Evolutionary conservation across 345 rosid species (phyloP).

Genomic region (Eucalyptus urophylla): DNA sequence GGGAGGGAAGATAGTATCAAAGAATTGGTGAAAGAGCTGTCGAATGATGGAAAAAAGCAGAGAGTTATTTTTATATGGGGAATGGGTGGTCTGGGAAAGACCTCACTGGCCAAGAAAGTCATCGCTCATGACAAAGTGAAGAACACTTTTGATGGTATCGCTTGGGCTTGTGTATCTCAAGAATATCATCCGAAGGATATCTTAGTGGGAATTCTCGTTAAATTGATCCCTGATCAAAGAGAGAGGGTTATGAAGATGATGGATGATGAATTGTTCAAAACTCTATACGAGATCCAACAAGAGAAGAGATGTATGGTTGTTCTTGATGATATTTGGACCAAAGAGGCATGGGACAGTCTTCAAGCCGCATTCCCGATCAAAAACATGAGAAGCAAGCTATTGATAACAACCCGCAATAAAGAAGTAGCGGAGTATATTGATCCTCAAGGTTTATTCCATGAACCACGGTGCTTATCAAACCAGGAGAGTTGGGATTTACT

Average conservation of each 20-base stretch:
- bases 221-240: slow-evolving; percentile 1
- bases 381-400: slow-evolving; percentile 9
- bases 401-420: slow-evolving; percentile 10
- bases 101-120: slow-evolving; percentile 27
- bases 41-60: neutral
- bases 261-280: too few species aligned
- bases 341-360: slow-evolving; percentile 13
- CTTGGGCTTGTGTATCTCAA: slow-evolving; percentile 29
- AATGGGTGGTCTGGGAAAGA: slow-evolving; percentile 47
- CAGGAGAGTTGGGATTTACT: too few species aligned
- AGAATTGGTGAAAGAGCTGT: too few species aligned
- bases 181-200: slow-evolving; percentile 10
- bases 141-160: slow-evolving; percentile 6
- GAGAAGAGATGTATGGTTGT: slow-evolving; percentile 5
- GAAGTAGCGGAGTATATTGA: too few species aligned
- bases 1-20: too few species aligned
- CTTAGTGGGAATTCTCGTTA: slow-evolving; percentile 10
- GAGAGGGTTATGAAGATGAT: too few species aligned
- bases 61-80: slow-evolving; percentile 17
- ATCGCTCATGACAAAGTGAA: slow-evolving; percentile 1
- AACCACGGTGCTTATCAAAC: too few species aligned
- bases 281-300: too few species aligned
- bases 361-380: slow-evolving; percentile 5
- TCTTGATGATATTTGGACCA: slow-evolving; percentile 30
- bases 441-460: too few species aligned